Base-by-base conservation (phyloP, 495 filamentous ascomycete genomes). In the Penicillium chermesinum region DNA sequence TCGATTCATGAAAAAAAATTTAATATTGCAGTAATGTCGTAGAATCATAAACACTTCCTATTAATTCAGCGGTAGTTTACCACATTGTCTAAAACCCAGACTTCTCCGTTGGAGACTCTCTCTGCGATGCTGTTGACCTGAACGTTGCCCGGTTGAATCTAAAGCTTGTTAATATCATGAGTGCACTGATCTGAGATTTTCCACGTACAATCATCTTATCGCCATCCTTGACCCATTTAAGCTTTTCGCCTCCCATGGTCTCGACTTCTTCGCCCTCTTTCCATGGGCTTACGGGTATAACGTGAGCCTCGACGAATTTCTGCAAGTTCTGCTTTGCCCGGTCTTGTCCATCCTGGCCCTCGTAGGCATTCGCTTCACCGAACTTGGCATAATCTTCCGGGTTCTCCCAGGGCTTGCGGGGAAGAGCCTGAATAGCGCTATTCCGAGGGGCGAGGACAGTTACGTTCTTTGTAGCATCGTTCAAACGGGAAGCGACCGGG, bases 321-420 rank as follows among this genome's bases (percentile, higher is more conserved):
- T 81, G 77, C 58, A 97, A 57, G 60, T 98, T 98, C 47, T 67
- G 71, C 34, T 81, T 78, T 2, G 93, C 91, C 19, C 91, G 73
- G 46, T 91, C 87, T 49, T 86, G 82, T 0, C 94, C 94, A 12
- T 79, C 81, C 0, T 75, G 65, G 0, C 93, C 93, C 30, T 87
- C 79, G 62, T 97, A 97, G 3, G 88, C 89, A 25, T 84, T 63
- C 38, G 54, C 55, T n/a, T 78, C 71, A 0, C 91, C 91, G 14
- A 88, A 71, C 6, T 69, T 70, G 2, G 68, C 70, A 62, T 95
- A 95, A 46, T 98, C 94, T 33, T 80, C 66, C 0, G 88, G 82
- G 52, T 94, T 83, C 56, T 98, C 91, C 93, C 93, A 98, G 2
- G 93, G 93, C 60, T 97, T 97, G 47, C 87, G 74, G 0, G 90